These are phyloP conservation scores for Magnaporthiopsis incrustans DNA, from an alignment of 2,329 filamentous ascomycete genomes.

Conservation along the genomic window DNA sequence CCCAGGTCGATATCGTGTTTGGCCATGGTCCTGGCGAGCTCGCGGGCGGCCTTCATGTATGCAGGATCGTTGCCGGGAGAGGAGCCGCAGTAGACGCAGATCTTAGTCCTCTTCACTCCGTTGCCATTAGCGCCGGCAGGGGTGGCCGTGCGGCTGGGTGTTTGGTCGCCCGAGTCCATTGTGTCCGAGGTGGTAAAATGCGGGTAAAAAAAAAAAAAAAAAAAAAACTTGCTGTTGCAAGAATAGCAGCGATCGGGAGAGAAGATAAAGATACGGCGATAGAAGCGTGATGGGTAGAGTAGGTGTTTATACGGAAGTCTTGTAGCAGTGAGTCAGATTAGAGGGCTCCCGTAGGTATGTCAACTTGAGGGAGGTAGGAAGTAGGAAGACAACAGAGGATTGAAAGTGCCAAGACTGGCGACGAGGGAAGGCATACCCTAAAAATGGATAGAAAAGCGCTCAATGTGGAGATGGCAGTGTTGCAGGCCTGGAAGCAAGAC, in stretches of 20 bases:
- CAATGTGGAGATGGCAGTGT: background rate
- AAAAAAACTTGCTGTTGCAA: background rate
- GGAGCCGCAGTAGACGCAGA: constrained; percentile 94
- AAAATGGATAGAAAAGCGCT: background rate
- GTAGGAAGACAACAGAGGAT: background rate
- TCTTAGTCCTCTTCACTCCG: constrained; percentile 46
- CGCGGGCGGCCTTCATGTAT: constrained; percentile 70
- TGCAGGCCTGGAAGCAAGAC: background rate
- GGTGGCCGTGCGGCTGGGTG: constrained; percentile 16
- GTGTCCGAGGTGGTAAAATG: constrained; percentile 9
- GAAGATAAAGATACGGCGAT: no score
- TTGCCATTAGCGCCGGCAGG: constrained; percentile 19
- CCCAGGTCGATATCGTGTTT: constrained; percentile 69
- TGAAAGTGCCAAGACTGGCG: background rate
- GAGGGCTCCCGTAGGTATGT: no score
- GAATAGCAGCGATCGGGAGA: background rate
- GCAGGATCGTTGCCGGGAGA: constrained; percentile 62
- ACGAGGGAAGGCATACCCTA: background rate
- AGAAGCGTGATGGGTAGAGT: background rate
- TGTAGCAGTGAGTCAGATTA: background rate
- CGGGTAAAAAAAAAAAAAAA: background rate
- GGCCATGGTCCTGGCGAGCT: constrained; percentile 67
- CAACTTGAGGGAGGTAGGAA: no score
- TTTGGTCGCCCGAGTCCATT: constrained; percentile 33
- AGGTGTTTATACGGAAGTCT: background rate